phyloP scores from a whole-genome alignment of 2,329 filamentous ascomycete species.

The Fusarium illudens region DNA sequence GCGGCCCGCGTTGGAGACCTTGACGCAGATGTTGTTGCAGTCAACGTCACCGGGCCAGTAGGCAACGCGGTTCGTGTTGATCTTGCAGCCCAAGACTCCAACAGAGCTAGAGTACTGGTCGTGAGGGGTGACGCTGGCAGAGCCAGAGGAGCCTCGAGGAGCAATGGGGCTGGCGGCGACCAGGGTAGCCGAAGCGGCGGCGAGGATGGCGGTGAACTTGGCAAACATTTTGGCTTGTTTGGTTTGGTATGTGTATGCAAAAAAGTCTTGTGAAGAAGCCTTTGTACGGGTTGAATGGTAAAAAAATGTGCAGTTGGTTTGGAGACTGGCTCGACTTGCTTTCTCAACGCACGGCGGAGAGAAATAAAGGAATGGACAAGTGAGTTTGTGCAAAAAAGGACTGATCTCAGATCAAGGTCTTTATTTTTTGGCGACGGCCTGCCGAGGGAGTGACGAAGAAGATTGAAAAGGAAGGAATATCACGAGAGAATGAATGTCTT shows the following conservation, averaged over 20 bases:
- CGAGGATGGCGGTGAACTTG: slow-evolving; percentile 44
- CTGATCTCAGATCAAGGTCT: slow-evolving; percentile 44
- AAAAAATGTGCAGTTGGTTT: not conserved
- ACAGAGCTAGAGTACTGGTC: slow-evolving; percentile 64
- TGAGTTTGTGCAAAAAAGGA: slow-evolving; percentile 32
- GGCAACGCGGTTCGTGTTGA: slow-evolving; percentile 67
- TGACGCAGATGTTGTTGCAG: slow-evolving; percentile 66
- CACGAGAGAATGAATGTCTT: slow-evolving; percentile 35
- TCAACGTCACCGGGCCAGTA: slow-evolving; percentile 65
- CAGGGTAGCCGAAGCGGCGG: slow-evolving; percentile 41
- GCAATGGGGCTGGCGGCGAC: slow-evolving; percentile 42
- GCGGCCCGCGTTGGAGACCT: slow-evolving; percentile 58
- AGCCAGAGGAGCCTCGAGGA: slow-evolving; percentile 41
- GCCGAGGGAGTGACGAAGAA: slow-evolving; percentile 39
- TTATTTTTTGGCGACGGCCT: slow-evolving; percentile 34
- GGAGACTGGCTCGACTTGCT: slow-evolving; percentile 42
- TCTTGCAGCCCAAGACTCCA: slow-evolving; percentile 67
- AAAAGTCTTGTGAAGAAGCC: slow-evolving; percentile 17
- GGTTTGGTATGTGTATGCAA: not conserved
- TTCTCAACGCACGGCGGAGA: slow-evolving; percentile 44
- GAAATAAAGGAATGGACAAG: slow-evolving; percentile 33
- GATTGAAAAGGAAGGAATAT: slow-evolving; percentile 33
- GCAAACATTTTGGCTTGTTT: slow-evolving; percentile 41
- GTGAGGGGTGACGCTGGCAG: slow-evolving; percentile 60
- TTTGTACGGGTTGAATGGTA: slow-evolving; percentile 26